Conservation (phyloP, 2,329 filamentous ascomycete genomes). For the Tolypocladium ovalisporum region DNA sequence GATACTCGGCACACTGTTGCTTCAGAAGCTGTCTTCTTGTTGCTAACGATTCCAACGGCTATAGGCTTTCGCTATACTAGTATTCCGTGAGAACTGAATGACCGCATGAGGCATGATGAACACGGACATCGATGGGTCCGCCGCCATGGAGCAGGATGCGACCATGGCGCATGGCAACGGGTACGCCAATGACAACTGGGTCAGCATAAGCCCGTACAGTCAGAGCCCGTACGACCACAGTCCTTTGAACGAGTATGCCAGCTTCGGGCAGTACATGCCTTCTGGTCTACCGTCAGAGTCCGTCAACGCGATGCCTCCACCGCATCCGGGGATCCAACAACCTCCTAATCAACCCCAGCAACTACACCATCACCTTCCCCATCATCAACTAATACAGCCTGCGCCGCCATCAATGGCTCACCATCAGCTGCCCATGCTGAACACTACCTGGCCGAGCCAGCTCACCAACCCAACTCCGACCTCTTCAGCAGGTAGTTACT, state of each 20-base stretch:
- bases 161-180: constrained; percentile 19
- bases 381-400: constrained; percentile 21
- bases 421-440: constrained; percentile 55
- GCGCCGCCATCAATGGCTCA: constrained; percentile 35
- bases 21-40: background rate
- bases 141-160: constrained; percentile 18
- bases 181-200: constrained; percentile 38
- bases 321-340: constrained; percentile 25
- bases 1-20: background rate
- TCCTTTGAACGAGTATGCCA: constrained; percentile 56
- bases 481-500: constrained; percentile 34
- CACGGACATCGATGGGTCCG: constrained; percentile 17
- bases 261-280: constrained; percentile 43
- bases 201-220: constrained; percentile 50
- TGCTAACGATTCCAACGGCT: background rate
- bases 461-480: constrained; percentile 56
- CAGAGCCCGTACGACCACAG: constrained; percentile 41
- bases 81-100: background rate
- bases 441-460: constrained; percentile 73
- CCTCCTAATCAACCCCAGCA: constrained; percentile 9
- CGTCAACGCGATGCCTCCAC: constrained; percentile 43
- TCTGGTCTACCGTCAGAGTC: constrained; percentile 40
- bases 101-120: constrained; percentile 18
- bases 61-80: background rate
- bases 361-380: constrained; percentile 12